Evolutionary conservation across 2,329 filamentous ascomycete genomes (phyloP).

Genomic region (Xylariaceae sp.): DNA sequence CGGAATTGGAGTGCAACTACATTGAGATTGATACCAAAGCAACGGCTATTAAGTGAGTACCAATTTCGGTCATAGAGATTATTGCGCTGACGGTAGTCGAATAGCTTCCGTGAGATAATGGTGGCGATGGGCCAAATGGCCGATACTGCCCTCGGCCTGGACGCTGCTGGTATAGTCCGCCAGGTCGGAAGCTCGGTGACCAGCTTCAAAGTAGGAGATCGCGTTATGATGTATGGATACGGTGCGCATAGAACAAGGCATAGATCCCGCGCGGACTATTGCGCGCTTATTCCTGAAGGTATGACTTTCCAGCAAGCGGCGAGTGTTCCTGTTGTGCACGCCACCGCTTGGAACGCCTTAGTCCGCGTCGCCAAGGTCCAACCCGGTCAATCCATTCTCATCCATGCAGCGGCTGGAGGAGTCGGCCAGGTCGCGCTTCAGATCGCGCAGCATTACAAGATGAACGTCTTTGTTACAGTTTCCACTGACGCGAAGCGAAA

Average conservation of each 20-base stretch:
- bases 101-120: too few species aligned
- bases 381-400: slow-evolving; percentile 11
- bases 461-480: slow-evolving; percentile 11
- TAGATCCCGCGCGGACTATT: slow-evolving; percentile 6
- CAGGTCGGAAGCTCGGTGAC: slow-evolving; percentile 8
- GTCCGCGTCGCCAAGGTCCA: slow-evolving; percentile 3
- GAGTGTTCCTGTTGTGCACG: slow-evolving; percentile 5
- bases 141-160: slow-evolving; percentile 12
- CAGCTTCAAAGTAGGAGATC: slow-evolving; percentile 8
- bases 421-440: slow-evolving; percentile 16
- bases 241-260: slow-evolving; percentile 4
- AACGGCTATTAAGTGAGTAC: too few species aligned
- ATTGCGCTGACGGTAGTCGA: too few species aligned
- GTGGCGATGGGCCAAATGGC: too few species aligned
- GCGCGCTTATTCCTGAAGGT: slow-evolving; percentile 6
- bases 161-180: slow-evolving; percentile 10
- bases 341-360: slow-evolving; percentile 9
- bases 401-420: slow-evolving; percentile 13
- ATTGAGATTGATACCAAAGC: too few species aligned
- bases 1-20: too few species aligned
- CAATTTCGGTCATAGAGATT: too few species aligned
- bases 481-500: slow-evolving; percentile 9
- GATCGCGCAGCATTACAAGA: slow-evolving; percentile 7
- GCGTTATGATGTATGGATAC: slow-evolving; percentile 5
- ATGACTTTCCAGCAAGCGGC: slow-evolving; percentile 13